phyloP scores from a whole-genome alignment of 2,329 filamentous ascomycete species.

The Akanthomyces lecanii region DNA sequence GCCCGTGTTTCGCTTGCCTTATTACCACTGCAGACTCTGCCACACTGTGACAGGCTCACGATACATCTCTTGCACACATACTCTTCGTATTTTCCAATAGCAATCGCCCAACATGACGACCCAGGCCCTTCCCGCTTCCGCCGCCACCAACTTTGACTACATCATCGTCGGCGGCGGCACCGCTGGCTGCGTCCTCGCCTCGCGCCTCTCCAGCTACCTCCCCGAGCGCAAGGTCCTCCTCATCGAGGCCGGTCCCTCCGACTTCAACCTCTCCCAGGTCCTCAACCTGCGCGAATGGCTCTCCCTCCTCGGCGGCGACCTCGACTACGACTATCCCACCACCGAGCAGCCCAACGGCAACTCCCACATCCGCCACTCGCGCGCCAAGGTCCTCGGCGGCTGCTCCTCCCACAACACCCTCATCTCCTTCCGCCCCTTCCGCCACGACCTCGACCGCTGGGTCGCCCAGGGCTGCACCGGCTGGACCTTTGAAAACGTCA shows the following conservation, averaged over 20 bases:
- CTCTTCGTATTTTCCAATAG: background rate
- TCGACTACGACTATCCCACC: constrained; percentile 89
- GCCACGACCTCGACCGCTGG: constrained; percentile 85
- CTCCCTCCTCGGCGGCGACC: constrained; percentile 74
- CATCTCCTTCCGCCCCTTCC: constrained; percentile 87
- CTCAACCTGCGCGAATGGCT: constrained; percentile 86
- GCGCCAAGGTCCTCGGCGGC: constrained; percentile 86
- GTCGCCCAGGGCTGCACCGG: constrained; percentile 75
- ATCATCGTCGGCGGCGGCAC: constrained; percentile 82
- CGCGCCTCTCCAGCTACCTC: constrained; percentile 75
- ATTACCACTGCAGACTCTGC: background rate
- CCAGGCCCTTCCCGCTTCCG: constrained; percentile 58
- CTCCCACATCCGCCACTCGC: constrained; percentile 85
- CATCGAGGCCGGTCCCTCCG: constrained; percentile 85
- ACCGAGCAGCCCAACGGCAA: constrained; percentile 90
- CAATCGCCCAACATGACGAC: constrained; percentile 56
- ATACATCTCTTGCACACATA: background rate
- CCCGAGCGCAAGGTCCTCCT: constrained; percentile 76
- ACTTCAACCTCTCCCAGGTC: constrained; percentile 83
- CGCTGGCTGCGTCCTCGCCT: constrained; percentile 79
- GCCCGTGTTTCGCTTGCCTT: background rate
- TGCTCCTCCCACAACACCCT: constrained; percentile 93
- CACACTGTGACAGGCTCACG: background rate
- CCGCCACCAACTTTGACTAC: constrained; percentile 72
- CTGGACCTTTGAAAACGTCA: constrained; percentile 84